Conservation (phyloP, 257 asterid species). For the Solanum chmielewskii region DNA sequence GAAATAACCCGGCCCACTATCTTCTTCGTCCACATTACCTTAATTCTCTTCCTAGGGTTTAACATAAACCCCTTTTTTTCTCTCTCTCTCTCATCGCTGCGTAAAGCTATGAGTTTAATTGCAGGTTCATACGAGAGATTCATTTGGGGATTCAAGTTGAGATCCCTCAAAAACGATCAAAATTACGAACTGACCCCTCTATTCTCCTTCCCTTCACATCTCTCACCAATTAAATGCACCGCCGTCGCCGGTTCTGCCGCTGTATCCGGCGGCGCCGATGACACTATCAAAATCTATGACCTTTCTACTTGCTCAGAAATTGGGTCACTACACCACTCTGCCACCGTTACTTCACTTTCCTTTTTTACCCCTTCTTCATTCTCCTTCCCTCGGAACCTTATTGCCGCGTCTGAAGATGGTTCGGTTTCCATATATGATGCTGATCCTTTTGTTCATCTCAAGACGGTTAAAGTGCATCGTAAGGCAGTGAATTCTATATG, state of each 20-base stretch:
- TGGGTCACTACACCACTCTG: constrained; percentile 62
- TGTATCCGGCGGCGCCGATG: constrained; percentile 88
- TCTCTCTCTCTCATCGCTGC: not conserved
- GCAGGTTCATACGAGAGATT: constrained; percentile 97
- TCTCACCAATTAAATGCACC: constrained; percentile 77
- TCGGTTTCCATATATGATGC: constrained; percentile 62
- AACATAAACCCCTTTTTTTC: not conserved
- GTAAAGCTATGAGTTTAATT: constrained; percentile 40
- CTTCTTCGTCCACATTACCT: not conserved
- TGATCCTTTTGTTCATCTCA: constrained; percentile 82
- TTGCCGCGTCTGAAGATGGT: constrained; percentile 68
- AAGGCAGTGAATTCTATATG: constrained; percentile 56
- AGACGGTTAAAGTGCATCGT: constrained; percentile 54
- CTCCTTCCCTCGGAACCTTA: constrained; percentile 66
- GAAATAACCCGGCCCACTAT: not conserved
- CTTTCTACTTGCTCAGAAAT: constrained; percentile 69
- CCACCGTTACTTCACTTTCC: constrained; percentile 67
- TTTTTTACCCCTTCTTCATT: constrained; percentile 61
- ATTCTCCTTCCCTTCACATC: constrained; percentile 94
- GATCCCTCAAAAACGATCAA: constrained; percentile 20
- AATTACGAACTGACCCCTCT: constrained; percentile 36
- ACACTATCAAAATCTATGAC: constrained; percentile 89
- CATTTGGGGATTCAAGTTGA: constrained; percentile 84
- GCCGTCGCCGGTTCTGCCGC: constrained; percentile 80
- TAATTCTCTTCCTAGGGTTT: not conserved